phyloP scores from a whole-genome alignment of 768 basidiomycete species.

The Zangia roseola region DNA sequence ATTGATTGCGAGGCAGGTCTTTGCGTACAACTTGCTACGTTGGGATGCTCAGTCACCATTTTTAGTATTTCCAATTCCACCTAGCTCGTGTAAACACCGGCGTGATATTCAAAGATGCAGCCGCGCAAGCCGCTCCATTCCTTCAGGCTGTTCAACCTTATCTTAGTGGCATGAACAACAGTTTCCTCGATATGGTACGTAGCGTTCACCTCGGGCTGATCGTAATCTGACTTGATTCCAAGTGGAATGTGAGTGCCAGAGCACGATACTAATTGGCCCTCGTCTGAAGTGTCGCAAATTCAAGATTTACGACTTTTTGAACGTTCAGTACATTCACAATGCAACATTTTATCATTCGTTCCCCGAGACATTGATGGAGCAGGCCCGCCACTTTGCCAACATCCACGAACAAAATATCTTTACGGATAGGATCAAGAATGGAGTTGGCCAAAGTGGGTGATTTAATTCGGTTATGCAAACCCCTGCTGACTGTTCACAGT shows the following conservation, averaged over 20 bases:
- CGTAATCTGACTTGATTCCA: constrained; percentile 13
- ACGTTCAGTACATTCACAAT: constrained; percentile 77
- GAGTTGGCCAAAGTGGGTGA: constrained; percentile 73
- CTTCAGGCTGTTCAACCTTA: constrained; percentile 64
- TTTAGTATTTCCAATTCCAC: constrained; percentile 30
- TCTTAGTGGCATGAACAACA: constrained; percentile 60
- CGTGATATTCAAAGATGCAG: constrained; percentile 52
- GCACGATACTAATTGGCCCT: background rate
- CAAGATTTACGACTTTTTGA: constrained; percentile 76
- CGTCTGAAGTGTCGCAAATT: background rate
- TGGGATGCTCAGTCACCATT: background rate
- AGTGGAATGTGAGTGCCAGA: constrained; percentile 69
- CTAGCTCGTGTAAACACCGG: constrained; percentile 22
- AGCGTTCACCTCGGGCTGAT: background rate
- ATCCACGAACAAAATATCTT: constrained; percentile 78
- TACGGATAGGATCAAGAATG: constrained; percentile 52
- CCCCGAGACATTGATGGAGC: constrained; percentile 65
- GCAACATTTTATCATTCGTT: constrained; percentile 71
- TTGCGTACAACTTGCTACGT: background rate
- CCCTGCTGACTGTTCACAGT: constrained; percentile 43
- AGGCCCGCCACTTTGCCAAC: constrained; percentile 72
- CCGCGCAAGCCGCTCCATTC: constrained; percentile 59
- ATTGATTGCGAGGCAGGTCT: constrained; percentile 50
- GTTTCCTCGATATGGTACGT: constrained; percentile 67
- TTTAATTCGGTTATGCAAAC: background rate